Conservation (phyloP, 2,329 filamentous ascomycete genomes). For the Trichoderma koningiopsis region DNA sequence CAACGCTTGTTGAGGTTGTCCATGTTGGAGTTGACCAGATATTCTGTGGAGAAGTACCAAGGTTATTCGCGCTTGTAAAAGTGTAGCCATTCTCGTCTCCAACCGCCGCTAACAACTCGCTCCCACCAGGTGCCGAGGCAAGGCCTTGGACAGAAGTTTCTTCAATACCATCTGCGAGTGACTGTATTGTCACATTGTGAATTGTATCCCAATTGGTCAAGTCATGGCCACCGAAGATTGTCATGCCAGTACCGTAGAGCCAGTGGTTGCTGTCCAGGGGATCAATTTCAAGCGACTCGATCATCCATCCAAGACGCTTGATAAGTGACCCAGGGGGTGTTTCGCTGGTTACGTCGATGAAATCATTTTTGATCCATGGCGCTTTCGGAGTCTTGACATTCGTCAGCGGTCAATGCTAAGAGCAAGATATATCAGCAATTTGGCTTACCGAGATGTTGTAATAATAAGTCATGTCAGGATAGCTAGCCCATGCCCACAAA, state of each 20-base stretch:
- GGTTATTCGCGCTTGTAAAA: neutral
- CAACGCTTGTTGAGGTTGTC: slow-evolving; percentile 12
- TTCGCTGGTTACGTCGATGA: slow-evolving; percentile 15
- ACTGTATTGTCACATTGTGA: slow-evolving; percentile 20
- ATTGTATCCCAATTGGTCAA: slow-evolving; percentile 1
- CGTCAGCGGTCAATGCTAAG: neutral
- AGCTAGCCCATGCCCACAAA: slow-evolving; percentile 13
- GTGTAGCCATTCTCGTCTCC: slow-evolving; percentile 17
- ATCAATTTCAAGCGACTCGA: slow-evolving; percentile 18
- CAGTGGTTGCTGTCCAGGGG: slow-evolving; percentile 13
- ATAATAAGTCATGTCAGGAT: slow-evolving; percentile 16
- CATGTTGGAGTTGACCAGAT: slow-evolving; percentile 18
- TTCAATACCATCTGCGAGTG: slow-evolving; percentile 13
- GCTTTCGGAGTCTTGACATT: neutral
- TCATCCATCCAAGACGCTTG: slow-evolving; percentile 21
- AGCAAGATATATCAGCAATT: neutral
- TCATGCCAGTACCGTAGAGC: slow-evolving; percentile 19
- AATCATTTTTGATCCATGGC: slow-evolving; percentile 20
- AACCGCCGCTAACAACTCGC: neutral
- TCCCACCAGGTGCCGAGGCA: slow-evolving; percentile 7
- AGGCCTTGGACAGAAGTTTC: slow-evolving; percentile 9
- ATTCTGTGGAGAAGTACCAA: slow-evolving; percentile 9
- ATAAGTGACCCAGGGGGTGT: neutral
- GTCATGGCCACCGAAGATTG: slow-evolving; percentile 14
- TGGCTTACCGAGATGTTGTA: slow-evolving; percentile 19